Evolutionary conservation across 1,284 basidiomycete genomes (phyloP).

Genomic region (Sanghuangporus sanghuang): DNA sequence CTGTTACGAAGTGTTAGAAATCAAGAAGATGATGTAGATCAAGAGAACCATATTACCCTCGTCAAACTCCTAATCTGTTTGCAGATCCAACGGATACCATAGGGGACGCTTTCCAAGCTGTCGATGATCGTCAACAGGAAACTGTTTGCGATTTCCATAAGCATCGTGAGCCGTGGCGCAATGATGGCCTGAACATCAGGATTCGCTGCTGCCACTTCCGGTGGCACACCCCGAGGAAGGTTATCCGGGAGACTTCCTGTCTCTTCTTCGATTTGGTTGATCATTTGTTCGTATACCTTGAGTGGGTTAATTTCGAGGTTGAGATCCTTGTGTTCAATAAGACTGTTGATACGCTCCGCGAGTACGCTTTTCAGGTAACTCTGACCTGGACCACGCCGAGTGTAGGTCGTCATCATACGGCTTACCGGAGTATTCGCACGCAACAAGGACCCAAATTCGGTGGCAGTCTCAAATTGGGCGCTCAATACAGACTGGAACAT

Average conservation of each 20-base stretch:
- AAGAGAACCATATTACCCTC: conserved; percentile 49
- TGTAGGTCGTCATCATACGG: conserved; percentile 99
- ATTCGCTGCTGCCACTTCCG: conserved; percentile 91
- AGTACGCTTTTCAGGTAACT: conserved; percentile 96
- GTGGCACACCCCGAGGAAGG: conserved; percentile 86
- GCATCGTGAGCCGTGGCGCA: conserved; percentile 91
- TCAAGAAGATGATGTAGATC: conserved; percentile 12
- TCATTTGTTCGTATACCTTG: conserved; percentile 99
- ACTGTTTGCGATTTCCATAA: conserved; percentile 98
- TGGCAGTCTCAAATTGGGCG: conserved; percentile 97
- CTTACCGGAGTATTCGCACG: conserved; percentile 98
- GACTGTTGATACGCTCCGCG: conserved; percentile 94
- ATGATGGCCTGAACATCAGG: conserved; percentile 96
- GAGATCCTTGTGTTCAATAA: conserved; percentile 97
- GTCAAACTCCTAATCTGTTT: conserved; percentile 98
- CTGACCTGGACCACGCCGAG: conserved; percentile 94
- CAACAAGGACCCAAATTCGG: conserved; percentile 94
- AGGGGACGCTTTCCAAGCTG: conserved; percentile 95
- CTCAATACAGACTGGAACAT: conserved; percentile 99
- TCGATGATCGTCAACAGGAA: conserved; percentile 98
- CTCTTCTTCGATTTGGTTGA: conserved; percentile 96
- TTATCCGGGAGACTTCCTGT: conserved; percentile 87
- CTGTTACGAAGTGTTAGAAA: conserved; percentile 36
- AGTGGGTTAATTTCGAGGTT: conserved; percentile 99
- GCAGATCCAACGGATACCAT: conserved; percentile 99